Evolutionary conservation across 768 basidiomycete species (phyloP).

Genomic region (Pisolithus sp.): DNA sequence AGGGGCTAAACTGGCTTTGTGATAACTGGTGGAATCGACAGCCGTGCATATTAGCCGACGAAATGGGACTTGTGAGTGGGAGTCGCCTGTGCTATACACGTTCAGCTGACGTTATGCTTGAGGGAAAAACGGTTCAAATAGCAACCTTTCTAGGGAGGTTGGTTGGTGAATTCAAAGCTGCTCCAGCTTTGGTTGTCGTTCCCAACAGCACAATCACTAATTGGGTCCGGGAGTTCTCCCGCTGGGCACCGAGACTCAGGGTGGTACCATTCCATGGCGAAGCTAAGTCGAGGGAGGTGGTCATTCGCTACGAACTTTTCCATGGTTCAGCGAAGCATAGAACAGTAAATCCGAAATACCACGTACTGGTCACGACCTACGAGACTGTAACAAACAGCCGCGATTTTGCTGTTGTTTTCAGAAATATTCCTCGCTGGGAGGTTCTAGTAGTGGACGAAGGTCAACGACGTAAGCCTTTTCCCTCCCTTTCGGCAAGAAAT

Average conservation of each 20-base stretch:
- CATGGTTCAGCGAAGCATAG: conserved; percentile 41
- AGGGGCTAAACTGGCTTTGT: conserved; percentile 80
- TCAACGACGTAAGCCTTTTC: conserved; percentile 60
- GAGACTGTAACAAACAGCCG: conserved; percentile 67
- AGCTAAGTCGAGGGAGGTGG: conserved; percentile 68
- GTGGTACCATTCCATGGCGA: conserved; percentile 89
- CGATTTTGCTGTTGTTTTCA: conserved; percentile 75
- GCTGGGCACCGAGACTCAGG: conserved; percentile 57
- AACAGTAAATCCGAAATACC: conserved; percentile 59
- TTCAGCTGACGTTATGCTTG: conserved; percentile 7
- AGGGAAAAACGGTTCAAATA: conserved; percentile 93
- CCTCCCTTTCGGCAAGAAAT: not conserved
- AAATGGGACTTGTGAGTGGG: conserved; percentile 84
- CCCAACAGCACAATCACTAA: conserved; percentile 95
- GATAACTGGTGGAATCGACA: conserved; percentile 86
- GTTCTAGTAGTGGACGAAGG: conserved; percentile 90
- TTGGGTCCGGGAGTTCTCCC: conserved; percentile 92
- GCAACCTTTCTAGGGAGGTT: conserved; percentile 74
- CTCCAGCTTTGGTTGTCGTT: conserved; percentile 84
- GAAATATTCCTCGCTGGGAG: conserved; percentile 85
- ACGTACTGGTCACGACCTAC: conserved; percentile 91
- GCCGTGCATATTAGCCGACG: conserved; percentile 88
- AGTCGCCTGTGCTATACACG: not conserved
- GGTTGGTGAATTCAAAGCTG: conserved; percentile 47
- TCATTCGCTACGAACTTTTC: conserved; percentile 76